Evolutionary conservation across 2,329 filamentous ascomycete species (phyloP).

Genomic region (Dendrostoma leiphaemia): DNA sequence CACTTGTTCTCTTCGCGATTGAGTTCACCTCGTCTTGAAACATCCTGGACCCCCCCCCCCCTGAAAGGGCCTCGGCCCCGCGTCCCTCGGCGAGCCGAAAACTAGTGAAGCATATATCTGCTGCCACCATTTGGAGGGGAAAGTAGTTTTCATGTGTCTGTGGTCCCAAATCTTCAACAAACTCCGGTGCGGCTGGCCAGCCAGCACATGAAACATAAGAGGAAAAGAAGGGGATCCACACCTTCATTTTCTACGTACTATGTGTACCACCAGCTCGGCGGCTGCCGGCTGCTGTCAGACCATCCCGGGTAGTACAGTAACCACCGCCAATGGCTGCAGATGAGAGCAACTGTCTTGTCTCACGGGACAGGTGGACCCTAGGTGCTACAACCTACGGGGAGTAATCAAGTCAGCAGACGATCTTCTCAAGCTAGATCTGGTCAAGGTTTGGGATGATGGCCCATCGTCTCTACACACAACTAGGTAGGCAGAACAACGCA

Average conservation of each 20-base stretch:
- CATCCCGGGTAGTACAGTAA: not conserved
- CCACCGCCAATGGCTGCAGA: not conserved
- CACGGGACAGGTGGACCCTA: too few relatives aligned
- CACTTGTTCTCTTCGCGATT: not conserved
- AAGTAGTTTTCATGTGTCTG: too few relatives aligned
- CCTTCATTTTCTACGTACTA: too few relatives aligned
- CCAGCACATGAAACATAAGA: not conserved
- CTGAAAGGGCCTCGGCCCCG: not conserved
- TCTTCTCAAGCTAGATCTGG: not conserved
- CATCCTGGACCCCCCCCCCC: not conserved
- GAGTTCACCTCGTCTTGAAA: not conserved
- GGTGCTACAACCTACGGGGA: too few relatives aligned
- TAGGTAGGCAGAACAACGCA: too few relatives aligned
- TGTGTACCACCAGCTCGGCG: slow-evolving; percentile 1
- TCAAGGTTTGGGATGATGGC: not conserved
- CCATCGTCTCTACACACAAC: not conserved
- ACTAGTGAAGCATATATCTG: too few relatives aligned
- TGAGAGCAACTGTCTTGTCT: not conserved
- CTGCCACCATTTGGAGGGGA: too few relatives aligned
- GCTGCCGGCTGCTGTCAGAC: slow-evolving; percentile 5
- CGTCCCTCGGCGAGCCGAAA: too few relatives aligned
- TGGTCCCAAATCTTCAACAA: not conserved
- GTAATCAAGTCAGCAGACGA: too few relatives aligned
- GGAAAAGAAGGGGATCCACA: not conserved
- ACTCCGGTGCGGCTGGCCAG: not conserved